phyloP scores from a whole-genome alignment of 2,329 filamentous ascomycete genomes.

The Diaporthe sp. region DNA sequence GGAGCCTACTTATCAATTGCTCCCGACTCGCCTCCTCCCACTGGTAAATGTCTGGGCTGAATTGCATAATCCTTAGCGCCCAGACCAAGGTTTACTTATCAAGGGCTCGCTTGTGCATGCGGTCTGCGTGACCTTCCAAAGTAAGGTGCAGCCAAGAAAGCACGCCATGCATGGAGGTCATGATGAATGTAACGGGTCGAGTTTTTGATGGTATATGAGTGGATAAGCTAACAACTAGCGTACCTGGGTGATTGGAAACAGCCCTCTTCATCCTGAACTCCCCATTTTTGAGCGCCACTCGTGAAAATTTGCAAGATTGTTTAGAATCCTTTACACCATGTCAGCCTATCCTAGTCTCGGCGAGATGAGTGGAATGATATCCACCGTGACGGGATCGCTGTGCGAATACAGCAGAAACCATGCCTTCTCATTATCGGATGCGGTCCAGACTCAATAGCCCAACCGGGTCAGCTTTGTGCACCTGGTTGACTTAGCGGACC shows the following conservation, averaged over 20 bases:
- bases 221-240: not conserved
- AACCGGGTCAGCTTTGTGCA: not conserved
- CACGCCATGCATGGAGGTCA: constrained; percentile 17
- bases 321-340: not conserved
- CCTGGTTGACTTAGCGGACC: not conserved
- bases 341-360: not conserved
- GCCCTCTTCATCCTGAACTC: not conserved
- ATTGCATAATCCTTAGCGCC: constrained; percentile 26
- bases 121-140: constrained; percentile 7
- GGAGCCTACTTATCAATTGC: constrained; percentile 6
- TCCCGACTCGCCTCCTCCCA: not conserved
- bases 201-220: not conserved
- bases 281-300: not conserved
- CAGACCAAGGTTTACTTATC: constrained; percentile 2
- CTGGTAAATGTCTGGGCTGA: constrained; percentile 9
- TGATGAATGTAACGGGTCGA: constrained; percentile 12
- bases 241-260: not conserved
- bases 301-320: not conserved
- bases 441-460: not conserved
- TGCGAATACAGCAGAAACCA: not conserved
- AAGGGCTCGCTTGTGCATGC: constrained; percentile 11
- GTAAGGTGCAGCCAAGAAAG: constrained; percentile 24
- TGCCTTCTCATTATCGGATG: not conserved
- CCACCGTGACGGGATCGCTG: not conserved
- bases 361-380: not conserved